These are phyloP conservation scores for Venturia nashicola DNA, from an alignment of 2,329 filamentous ascomycete species.

Conservation along the genomic window DNA sequence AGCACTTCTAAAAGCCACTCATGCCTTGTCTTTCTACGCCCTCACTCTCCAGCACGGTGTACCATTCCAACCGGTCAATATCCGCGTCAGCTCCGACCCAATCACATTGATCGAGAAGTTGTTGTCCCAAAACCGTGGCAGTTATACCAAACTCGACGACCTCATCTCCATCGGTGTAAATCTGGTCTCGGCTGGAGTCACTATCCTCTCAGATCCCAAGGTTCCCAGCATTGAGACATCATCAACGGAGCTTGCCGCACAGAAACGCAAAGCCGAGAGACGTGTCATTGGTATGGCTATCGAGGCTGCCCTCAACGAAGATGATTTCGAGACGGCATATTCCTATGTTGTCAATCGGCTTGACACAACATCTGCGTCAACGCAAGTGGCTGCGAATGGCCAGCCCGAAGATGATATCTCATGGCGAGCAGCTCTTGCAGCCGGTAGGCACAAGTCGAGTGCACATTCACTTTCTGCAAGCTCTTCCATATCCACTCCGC, in stretches of 20 bases:
- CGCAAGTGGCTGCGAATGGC: slow-evolving; percentile 13
- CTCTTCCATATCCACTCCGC: slow-evolving; percentile 25
- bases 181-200: slow-evolving; percentile 49
- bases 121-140: slow-evolving; percentile 60
- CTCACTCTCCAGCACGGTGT: slow-evolving; percentile 69
- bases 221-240: slow-evolving; percentile 17
- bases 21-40: slow-evolving; percentile 63
- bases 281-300: slow-evolving; percentile 72
- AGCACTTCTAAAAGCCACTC: slow-evolving; percentile 58
- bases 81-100: slow-evolving; percentile 66
- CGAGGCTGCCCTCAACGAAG: slow-evolving; percentile 60
- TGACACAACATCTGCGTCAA: slow-evolving; percentile 20
- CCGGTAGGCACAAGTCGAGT: slow-evolving; percentile 54
- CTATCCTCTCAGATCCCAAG: slow-evolving; percentile 19
- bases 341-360: slow-evolving; percentile 68
- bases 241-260: slow-evolving; percentile 15
- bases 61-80: slow-evolving; percentile 64
- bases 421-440: slow-evolving; percentile 66
- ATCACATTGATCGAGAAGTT: slow-evolving; percentile 61
- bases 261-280: slow-evolving; percentile 40
- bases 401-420: slow-evolving; percentile 42
- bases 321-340: slow-evolving; percentile 78
- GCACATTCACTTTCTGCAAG: slow-evolving; percentile 24
- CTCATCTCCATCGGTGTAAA: slow-evolving; percentile 57
- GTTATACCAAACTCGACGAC: slow-evolving; percentile 64